Conservation (phyloP, 805 yeast species). For the Cyberlindnera sargentensis region DNA sequence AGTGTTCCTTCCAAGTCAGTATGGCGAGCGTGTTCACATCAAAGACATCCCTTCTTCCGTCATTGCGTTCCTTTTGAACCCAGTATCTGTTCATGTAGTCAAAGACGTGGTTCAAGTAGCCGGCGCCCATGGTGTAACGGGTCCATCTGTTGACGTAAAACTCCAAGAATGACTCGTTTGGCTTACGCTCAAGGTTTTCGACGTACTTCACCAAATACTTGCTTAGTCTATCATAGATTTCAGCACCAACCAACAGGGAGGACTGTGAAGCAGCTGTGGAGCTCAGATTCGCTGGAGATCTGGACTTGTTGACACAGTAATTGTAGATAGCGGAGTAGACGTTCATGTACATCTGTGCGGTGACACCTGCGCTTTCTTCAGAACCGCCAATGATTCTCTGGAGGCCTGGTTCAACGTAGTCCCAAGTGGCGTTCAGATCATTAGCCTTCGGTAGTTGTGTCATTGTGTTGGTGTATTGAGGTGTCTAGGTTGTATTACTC, state of each 20-base stretch:
- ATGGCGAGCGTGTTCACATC: conserved; percentile 88
- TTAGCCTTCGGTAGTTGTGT: conserved; percentile 44
- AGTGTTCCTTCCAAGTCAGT: conserved; percentile 77
- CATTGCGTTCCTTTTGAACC: conserved; percentile 94
- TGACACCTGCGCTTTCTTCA: conserved; percentile 49
- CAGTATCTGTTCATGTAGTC: conserved; percentile 96
- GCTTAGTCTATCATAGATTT: conserved; percentile 68
- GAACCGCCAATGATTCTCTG: conserved; percentile 59
- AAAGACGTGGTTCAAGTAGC: conserved; percentile 84
- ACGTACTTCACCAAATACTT: conserved; percentile 59
- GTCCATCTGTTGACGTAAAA: conserved; percentile 87
- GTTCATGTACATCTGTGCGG: conserved; percentile 73
- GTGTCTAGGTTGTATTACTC: background rate
- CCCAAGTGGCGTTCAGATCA: conserved; percentile 68
- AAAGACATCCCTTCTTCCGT: conserved; percentile 81
- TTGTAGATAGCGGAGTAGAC: conserved; percentile 90
- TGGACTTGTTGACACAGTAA: conserved; percentile 78
- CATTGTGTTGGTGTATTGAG: conserved; percentile 6
- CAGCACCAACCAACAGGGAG: conserved; percentile 73
- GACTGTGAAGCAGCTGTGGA: conserved; percentile 26
- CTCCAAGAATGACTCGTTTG: conserved; percentile 63
- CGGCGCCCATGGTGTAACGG: conserved; percentile 85
- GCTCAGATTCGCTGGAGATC: conserved; percentile 34
- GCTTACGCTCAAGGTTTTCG: conserved; percentile 38
- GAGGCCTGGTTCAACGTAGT: conserved; percentile 69